Evolutionary conservation across 148 eudicot genomes (phyloP), one percentile per base, ranked within the genome.

Genomic region (Chenopodium quinoa): DNA sequence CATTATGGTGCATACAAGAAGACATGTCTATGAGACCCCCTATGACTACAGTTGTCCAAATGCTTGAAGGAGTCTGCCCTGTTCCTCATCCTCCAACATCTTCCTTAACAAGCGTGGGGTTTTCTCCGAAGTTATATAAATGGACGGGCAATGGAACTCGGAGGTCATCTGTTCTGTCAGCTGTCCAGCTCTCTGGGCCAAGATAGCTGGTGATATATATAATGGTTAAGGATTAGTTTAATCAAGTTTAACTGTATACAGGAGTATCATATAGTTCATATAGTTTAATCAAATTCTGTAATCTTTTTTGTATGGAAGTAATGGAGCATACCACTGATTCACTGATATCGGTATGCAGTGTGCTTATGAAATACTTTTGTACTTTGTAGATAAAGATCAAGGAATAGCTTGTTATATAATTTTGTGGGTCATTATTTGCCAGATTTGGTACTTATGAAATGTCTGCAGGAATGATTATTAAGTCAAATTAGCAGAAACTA

Each of bases 1-100:
- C 99, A 58, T 72, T 96, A 78, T 96, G 99, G 99, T 96, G 99
- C 80, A 91, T 93, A 75, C 99, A 96, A 50, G 99, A 93, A 75
- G 99, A 96, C 44, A 90, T 92, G 95, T 48, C 79, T 3, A 89
- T 90, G 4, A 89, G 99, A 44, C 99, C 99, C 1, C 75, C 98
- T 4, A 96, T 96, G 99, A 83, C 90, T 1, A 92, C 82, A 84
- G 98, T 96, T 3, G 98, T 93, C 20, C 99, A 96, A 73, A 96
- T 96, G 99, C 98, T 96, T 23, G 99, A 96, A 86, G 98, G 99
- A 54, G 60, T 93, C 23, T 78, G 84, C 66, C 90, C 81, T 22
- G 95, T 91, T 75, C 93, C 93, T 34, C 80, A 84, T 1, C 99
- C 99, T 22, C 99, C 98, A 17, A 87, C 88, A 1, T 85, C 97